Base-by-base conservation (phyloP, 805 yeast species). In the Candida qinlingensis region DNA sequence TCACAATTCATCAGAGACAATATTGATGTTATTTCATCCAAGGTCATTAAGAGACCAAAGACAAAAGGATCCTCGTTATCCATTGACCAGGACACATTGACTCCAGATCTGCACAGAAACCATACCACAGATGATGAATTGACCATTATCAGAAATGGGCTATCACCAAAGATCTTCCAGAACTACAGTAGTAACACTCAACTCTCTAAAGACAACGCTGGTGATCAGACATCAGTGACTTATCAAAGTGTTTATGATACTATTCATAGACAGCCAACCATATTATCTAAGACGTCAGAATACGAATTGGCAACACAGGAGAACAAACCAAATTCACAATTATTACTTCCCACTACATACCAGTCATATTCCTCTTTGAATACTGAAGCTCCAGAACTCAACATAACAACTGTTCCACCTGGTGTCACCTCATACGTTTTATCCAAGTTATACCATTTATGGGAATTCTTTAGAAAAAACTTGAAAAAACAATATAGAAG, bases 1-100 rank as follows among this genome's bases (percentile, higher is more conserved):
- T 35, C 59, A 2, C 59, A 58, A 45, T 56, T 56, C 44, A 49
- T 58, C 13, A 51, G 54, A 41, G 50, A 43, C 29, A 53, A 55
- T 39, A 51, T 56, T 39, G 54, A 56, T 33, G 48, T 49, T 30
- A 51, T 55, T 35, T 56, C 60, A 33, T 48, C 58, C 31, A 47
- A 37, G 5, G 43, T 40, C 13, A 9, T 35, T 4, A 36, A 13
- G 6, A 47, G 33, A 30, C 42, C 50, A 30, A 12, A 8, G 6
- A 29, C 44, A 8, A 12, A 28, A n/a, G 41, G 10, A 5, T 26
- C 38, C 19, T 11, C 39, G 4, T n/a, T 6, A 6, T 37, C 41
- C 4, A 40, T 19, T 9, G 39, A 40, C 19, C 47, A 39, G 10
- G 44, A 44, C 9, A 36, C 41, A 12, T 13, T 47, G 34, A 38